Evolutionary conservation across 495 filamentous ascomycete species (phyloP).

Genomic region (Lichina pygmaea): DNA sequence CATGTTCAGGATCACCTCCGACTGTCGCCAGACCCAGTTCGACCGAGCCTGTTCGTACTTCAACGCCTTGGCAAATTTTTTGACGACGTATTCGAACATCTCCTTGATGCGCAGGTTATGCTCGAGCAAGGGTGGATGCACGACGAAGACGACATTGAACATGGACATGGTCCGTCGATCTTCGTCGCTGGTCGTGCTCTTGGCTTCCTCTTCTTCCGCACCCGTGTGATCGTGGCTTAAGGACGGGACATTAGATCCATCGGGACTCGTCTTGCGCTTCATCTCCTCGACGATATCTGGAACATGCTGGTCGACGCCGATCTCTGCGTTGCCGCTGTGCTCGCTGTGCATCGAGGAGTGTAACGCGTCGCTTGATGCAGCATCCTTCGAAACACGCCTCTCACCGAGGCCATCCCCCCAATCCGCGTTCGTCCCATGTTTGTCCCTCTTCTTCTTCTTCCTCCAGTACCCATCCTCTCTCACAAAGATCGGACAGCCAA

Average conservation of each 20-base stretch:
- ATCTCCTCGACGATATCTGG: no score
- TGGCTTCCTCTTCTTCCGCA: slow-evolving; percentile 9
- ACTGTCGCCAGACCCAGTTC: slow-evolving; percentile 71
- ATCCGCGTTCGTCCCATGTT: slow-evolving; percentile 19
- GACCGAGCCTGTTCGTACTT: slow-evolving; percentile 74
- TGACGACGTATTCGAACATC: slow-evolving; percentile 68
- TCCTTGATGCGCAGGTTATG: slow-evolving; percentile 45
- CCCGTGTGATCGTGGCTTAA: not conserved
- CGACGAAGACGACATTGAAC: slow-evolving; percentile 89
- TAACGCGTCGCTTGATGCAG: not conserved
- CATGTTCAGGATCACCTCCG: slow-evolving; percentile 43
- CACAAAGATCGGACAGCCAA: slow-evolving; percentile 72
- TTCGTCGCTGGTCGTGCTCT: slow-evolving; percentile 8
- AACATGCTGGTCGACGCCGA: no score
- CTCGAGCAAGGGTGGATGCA: slow-evolving; percentile 53
- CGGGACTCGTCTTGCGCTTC: no score
- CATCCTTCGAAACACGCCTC: not conserved
- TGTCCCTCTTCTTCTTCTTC: slow-evolving; percentile 37
- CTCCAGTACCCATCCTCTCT: slow-evolving; percentile 68
- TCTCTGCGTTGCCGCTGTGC: no score
- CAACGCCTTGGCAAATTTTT: slow-evolving; percentile 67
- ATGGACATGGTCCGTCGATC: slow-evolving; percentile 53
- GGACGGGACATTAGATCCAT: no score
- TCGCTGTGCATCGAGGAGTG: no score
- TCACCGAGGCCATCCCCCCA: not conserved